A percentile compares a stretch with the other conserved stretches of the same genome.
These are phyloP conservation scores for Rhodotorula graminis DNA, from an alignment of 768 basidiomycete species.

Conservation along the genomic window DNA sequence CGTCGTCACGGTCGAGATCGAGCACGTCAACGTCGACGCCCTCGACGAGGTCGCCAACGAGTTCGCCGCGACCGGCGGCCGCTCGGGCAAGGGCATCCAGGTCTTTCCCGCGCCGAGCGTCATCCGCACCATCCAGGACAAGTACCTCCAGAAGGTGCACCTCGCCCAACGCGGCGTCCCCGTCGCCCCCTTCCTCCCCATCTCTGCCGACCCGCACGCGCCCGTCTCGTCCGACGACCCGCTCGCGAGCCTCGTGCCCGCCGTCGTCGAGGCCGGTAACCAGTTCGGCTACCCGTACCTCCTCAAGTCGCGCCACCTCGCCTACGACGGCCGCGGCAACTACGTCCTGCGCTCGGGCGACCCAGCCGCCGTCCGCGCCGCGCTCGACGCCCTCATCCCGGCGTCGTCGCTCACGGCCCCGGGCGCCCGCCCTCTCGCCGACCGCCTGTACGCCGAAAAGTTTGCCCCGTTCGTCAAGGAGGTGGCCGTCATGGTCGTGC, in stretches of 20 bases:
- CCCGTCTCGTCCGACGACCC: slow-evolving; percentile 31
- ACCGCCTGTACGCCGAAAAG: slow-evolving; percentile 83
- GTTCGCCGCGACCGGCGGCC: slow-evolving; percentile 31
- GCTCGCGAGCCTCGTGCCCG: slow-evolving; percentile 24
- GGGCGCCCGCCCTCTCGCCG: slow-evolving; percentile 53
- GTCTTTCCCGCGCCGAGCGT: slow-evolving; percentile 77
- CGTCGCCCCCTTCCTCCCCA: slow-evolving; percentile 58
- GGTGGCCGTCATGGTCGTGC: slow-evolving; percentile 95
- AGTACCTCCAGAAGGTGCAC: slow-evolving; percentile 63
- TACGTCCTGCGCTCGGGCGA: slow-evolving; percentile 61
- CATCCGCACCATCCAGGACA: slow-evolving; percentile 76
- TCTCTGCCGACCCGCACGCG: slow-evolving; percentile 54
- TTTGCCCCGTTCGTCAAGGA: slow-evolving; percentile 86
- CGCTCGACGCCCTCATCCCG: slow-evolving; percentile 49
- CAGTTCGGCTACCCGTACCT: slow-evolving; percentile 78
- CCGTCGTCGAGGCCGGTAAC: slow-evolving; percentile 40
- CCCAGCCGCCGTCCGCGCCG: slow-evolving; percentile 52
- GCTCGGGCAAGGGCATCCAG: slow-evolving; percentile 42
- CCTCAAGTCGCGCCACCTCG: slow-evolving; percentile 91
- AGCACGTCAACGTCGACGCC: slow-evolving; percentile 79
- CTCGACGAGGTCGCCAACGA: slow-evolving; percentile 59
- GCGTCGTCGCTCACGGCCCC: slow-evolving; percentile 44
- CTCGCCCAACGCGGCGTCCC: slow-evolving; percentile 55
- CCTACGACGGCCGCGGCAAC: slow-evolving; percentile 95
- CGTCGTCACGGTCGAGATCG: slow-evolving; percentile 89